These are phyloP conservation scores for Emergomyces africanus DNA, from an alignment of 2,329 filamentous ascomycete species.

Conservation along the genomic window DNA sequence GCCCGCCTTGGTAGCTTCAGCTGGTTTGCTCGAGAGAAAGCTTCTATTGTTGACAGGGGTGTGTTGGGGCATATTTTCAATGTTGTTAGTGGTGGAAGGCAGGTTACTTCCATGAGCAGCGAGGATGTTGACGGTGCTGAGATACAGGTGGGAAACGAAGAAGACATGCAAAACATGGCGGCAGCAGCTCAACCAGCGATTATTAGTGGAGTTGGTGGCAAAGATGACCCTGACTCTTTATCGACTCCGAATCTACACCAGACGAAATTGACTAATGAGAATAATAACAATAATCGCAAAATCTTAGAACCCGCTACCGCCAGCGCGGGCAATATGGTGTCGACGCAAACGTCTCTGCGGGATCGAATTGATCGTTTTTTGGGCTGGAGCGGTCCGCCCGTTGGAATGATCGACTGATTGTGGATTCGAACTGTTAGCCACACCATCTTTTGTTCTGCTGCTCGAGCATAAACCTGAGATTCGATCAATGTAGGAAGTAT, in stretches of 20 bases:
- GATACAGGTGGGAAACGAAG: background rate
- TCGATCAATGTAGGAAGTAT: background rate
- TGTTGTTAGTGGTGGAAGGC: background rate
- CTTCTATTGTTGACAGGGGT: background rate
- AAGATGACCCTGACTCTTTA: background rate
- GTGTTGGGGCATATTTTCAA: background rate
- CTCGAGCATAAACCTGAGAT: background rate
- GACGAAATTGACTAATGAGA: background rate
- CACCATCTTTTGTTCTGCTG: background rate
- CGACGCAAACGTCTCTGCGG: background rate
- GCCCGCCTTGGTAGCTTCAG: background rate
- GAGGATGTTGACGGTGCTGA: background rate
- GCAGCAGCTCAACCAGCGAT: background rate
- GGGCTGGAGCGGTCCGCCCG: background rate
- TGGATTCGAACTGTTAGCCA: background rate
- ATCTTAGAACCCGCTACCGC: background rate
- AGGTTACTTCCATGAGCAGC: background rate
- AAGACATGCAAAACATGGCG: background rate
- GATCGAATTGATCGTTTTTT: constrained; percentile 2
- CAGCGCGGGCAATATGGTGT: background rate
- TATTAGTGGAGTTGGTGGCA: background rate
- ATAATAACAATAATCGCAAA: background rate
- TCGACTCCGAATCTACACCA: background rate
- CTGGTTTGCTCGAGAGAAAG: background rate
- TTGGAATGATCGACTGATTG: background rate